These are phyloP conservation scores for Phytophthora pluvialis DNA, from an alignment of 352 stramenopile genomes.

Conservation along the genomic window DNA sequence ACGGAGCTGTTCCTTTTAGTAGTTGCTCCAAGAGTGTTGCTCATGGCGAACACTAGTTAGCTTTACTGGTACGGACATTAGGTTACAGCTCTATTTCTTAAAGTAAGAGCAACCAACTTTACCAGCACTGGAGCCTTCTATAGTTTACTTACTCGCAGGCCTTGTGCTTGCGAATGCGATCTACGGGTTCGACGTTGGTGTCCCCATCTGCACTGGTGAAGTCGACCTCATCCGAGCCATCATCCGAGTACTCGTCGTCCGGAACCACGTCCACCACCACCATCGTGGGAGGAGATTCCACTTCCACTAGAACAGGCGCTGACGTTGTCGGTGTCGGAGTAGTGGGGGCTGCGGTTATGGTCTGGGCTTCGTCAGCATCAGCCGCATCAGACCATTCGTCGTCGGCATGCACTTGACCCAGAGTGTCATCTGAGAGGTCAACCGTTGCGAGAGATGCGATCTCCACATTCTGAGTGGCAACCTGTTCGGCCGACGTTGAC, in stretches of 20 bases:
- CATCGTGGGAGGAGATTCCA: constrained; percentile 13
- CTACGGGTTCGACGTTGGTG: not conserved
- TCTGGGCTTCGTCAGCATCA: not conserved
- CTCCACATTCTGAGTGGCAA: constrained; percentile 9
- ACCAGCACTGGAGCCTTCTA: too few species aligned
- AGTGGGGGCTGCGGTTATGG: not conserved
- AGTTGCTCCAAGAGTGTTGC: too few species aligned
- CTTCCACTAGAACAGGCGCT: constrained; percentile 7
- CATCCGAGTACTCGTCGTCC: constrained; percentile 12
- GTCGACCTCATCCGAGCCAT: constrained; percentile 6
- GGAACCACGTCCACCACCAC: constrained; percentile 24
- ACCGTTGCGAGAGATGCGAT: constrained; percentile 14
- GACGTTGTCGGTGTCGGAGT: constrained; percentile 9
- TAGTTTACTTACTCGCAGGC: constrained; percentile 24
- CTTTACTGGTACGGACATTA: too few species aligned
- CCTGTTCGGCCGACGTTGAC: too few species aligned
- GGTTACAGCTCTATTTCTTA: too few species aligned
- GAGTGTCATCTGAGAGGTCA: constrained; percentile 2
- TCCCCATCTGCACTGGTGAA: constrained; percentile 20
- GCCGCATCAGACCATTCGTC: constrained; percentile 15
- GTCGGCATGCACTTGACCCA: constrained; percentile 15
- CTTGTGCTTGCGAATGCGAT: constrained; percentile 19
- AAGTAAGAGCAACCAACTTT: too few species aligned
- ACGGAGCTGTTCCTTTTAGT: too few species aligned
- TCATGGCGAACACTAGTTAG: too few species aligned